Percentiles rank a stretch among this genome's conserved stretches.
These are phyloP conservation scores for Penstemon eatonii DNA, from an alignment of 257 asterid genomes.

Conservation along the genomic window DNA sequence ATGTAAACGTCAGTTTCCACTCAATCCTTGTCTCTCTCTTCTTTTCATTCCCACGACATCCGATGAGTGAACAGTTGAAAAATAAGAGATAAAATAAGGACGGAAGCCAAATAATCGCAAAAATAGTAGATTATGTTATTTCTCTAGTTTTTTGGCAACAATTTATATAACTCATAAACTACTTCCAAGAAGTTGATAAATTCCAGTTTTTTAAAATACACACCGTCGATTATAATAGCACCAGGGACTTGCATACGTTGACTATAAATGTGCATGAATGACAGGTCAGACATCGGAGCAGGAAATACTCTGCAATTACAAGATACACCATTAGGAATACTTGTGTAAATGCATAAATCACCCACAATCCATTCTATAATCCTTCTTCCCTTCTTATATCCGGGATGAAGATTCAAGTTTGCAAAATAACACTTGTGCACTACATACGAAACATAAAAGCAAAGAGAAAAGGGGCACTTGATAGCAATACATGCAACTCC, in stretches of 20 bases:
- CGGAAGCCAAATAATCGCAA: neutral
- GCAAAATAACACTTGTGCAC: too few relatives aligned
- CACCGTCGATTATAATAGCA: conserved; percentile 87
- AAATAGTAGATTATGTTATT: neutral
- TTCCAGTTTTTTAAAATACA: conserved; percentile 19
- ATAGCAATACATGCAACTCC: too few relatives aligned
- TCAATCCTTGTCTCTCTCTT: conserved; percentile 5
- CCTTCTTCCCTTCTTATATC: neutral
- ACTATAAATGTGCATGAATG: conserved; percentile 83
- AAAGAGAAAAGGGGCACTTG: too few relatives aligned
- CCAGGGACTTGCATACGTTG: conserved; percentile 85
- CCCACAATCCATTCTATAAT: neutral
- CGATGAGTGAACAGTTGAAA: neutral
- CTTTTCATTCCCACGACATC: conserved; percentile 1
- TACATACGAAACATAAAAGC: too few relatives aligned
- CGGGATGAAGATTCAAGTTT: neutral
- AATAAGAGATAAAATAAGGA: neutral
- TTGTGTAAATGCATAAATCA: neutral
- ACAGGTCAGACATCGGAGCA: conserved; percentile 67
- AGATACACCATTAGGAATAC: conserved; percentile 9
- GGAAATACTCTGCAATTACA: conserved; percentile 67
- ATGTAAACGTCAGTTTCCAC: conserved; percentile 1
- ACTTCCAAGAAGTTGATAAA: neutral
- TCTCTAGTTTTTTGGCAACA: neutral
- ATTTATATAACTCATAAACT: neutral